Conservation (phyloP, 352 stramenopile genomes). For the Phytophthora rubi region DNA sequence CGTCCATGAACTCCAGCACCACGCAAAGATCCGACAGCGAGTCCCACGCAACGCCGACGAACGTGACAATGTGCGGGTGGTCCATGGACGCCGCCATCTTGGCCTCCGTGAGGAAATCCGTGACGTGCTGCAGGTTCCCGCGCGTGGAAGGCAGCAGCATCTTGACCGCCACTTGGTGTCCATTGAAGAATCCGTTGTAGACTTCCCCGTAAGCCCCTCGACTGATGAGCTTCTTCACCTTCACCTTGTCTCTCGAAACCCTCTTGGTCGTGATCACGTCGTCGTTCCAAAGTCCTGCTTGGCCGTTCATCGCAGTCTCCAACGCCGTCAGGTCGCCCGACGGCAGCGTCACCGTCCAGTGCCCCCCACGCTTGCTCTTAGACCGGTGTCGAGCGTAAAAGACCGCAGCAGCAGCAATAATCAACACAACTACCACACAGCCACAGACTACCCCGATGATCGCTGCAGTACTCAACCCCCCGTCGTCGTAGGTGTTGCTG, state of each 20-base stretch:
- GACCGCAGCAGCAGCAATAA: neutral
- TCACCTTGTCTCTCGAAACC: conserved; percentile 40
- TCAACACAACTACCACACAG: neutral
- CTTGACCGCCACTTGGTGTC: conserved; percentile 30
- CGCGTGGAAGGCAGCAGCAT: conserved; percentile 32
- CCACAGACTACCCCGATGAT: conserved; percentile 1
- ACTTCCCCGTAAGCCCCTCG: conserved; percentile 32
- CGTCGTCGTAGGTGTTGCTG: neutral
- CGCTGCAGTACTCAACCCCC: neutral
- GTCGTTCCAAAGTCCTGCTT: conserved; percentile 35
- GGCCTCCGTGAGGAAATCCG: conserved; percentile 60
- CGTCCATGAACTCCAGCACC: conserved; percentile 56
- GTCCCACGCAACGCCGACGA: conserved; percentile 58
- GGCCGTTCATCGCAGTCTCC: neutral
- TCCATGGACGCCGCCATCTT: conserved; percentile 48
- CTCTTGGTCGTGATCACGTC: conserved; percentile 28
- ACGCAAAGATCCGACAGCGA: conserved; percentile 50
- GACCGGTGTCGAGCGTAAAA: neutral
- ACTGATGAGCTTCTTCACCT: conserved; percentile 32
- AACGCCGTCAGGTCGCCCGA: neutral
- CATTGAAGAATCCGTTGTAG: neutral
- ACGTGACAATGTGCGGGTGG: conserved; percentile 57
- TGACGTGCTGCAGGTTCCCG: conserved; percentile 32
- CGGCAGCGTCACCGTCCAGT: neutral
- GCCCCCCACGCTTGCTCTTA: neutral